Evolutionary conservation across 129 eudicot species (phyloP), one percentile per base, ranked within the genome.

Genomic region (Tagetes erecta): DNA sequence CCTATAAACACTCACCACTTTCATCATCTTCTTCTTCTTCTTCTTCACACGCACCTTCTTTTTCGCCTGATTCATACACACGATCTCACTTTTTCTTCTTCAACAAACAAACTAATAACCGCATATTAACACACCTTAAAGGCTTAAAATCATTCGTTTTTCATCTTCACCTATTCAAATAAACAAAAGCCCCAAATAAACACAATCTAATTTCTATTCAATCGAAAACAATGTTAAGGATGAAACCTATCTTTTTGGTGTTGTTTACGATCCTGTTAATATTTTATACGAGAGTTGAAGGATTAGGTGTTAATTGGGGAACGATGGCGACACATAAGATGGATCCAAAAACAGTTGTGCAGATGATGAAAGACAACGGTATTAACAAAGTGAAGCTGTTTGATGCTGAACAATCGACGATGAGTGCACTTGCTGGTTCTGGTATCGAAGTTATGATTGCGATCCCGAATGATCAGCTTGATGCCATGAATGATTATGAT

Each of bases 241-340:
- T 45, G 1, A 73, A 64, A 79, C 55, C 42, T 34, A 63, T 35
- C 8, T 8, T 72, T 12, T 40, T 7, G 51, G 78, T 72, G 35
- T 52, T 79, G 12, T 51, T 78, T 8, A 56, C 62, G 67, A 73
- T 66, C 60, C 62, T 79, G 73, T 64, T 79, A 53, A 8, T 59
- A 1, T 42, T 53, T 1, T 33, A 34, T 45, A 8, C 3, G 11
- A 20, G 46, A 47, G 70, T 85, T 33, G 95, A 87, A 50, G 88
- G 95, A 35, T 73, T 92, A 9, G 98, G 98, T 20, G 95, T 92
- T 70, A 92, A 92, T 80, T 92, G 96, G 96, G 98, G 98, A 46
- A 92, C 96, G 10, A 86, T 84, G 94, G 98, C 98, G 11, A 70
- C 80, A 13, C 96, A 92, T 82, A 79, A 74, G 62, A 70, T 92